Base-by-base conservation (phyloP, 768 basidiomycete genomes). In the Russula lepida region DNA sequence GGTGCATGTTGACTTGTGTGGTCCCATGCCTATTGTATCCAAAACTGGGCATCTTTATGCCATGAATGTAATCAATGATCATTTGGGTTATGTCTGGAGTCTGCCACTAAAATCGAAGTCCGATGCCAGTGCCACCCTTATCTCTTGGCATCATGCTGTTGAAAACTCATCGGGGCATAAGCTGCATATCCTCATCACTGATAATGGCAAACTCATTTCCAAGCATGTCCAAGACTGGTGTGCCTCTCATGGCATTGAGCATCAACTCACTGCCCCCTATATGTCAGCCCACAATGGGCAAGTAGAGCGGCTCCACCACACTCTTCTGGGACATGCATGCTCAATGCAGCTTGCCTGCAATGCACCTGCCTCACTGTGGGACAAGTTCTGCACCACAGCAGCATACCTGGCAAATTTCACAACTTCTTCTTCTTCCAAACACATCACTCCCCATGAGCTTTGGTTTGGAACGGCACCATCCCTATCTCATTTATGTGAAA, bases 191-290 rank as follows among this genome's bases (percentile, higher is more conserved):
- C 50, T 51, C 21, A 5, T 33, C 9, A 23, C 50, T 1, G 11
- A 51, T 4, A 51, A 51, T 28, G 50, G 50, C 0, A n/a, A 51
- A 6, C 21, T 51, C 11, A 4, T 21, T 3, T 51, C 32, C n/a
- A 12, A 12, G 2, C 2, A 9, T 0, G 21, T 33, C 2, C 2
- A 0, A 1, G n/a, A 21, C 1, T 51, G 32, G 32, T 51, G 50
- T 15, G 3, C 28, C 0, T 1, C 0, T 0, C 6, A 50, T 4
- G 49, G 49, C 0, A 32, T 50, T 7, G 7, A 3, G 0, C 49
- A 50, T 12, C 28, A n/a, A 0, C 7, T 32, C 8, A 50, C 49
- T 12, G 33, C 33, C 33, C 33, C 33, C 9, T 33, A 33, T 33
- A 33, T 12, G 0, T 33, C 33, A 2, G 33, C 33, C 1, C 33